A percentile compares a stretch with the other conserved stretches of the same genome.
Evolutionary conservation across 768 basidiomycete genomes (phyloP).

Genomic region (Cystofilobasidium ferigula): DNA sequence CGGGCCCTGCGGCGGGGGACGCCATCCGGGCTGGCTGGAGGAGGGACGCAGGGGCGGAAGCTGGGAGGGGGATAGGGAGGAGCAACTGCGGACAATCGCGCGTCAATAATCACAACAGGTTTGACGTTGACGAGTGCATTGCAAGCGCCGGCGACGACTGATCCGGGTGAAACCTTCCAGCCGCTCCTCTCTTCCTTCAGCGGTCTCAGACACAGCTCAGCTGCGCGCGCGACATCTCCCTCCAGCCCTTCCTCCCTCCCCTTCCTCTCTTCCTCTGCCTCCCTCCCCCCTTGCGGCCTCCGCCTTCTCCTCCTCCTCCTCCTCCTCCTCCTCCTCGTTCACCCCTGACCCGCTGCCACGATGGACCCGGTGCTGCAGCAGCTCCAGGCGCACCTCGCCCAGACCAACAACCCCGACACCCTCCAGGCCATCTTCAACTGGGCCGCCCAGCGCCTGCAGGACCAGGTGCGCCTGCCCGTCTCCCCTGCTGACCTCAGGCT

Average conservation of each 20-base stretch:
- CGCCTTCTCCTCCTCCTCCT: background rate
- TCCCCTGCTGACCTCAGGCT: too few relatives aligned
- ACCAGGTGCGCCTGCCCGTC: conserved; percentile 11
- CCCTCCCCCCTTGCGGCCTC: background rate
- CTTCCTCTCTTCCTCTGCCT: background rate
- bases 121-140: too few relatives aligned
- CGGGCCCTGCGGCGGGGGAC: background rate
- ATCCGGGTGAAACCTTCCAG: too few relatives aligned
- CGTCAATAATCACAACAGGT: too few relatives aligned
- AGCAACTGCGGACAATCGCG: too few relatives aligned
- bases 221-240: too few relatives aligned
- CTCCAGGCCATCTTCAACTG: conserved; percentile 26
- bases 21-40: background rate
- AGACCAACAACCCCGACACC: conserved; percentile 1
- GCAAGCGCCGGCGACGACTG: too few relatives aligned
- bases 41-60: background rate
- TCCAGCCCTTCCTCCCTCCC: background rate
- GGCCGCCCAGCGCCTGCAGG: conserved; percentile 19
- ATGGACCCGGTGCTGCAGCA: conserved; percentile 19
- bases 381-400: conserved; percentile 14
- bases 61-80: too few relatives aligned
- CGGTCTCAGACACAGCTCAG: too few relatives aligned
- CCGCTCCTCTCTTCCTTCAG: too few relatives aligned
- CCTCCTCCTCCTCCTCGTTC: background rate
- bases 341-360: background rate